A percentile compares a stretch with the other conserved stretches of the same genome.
These are phyloP conservation scores for Talaromyces sp. DNA, from an alignment of 2,329 filamentous ascomycete species.

Conservation along the genomic window DNA sequence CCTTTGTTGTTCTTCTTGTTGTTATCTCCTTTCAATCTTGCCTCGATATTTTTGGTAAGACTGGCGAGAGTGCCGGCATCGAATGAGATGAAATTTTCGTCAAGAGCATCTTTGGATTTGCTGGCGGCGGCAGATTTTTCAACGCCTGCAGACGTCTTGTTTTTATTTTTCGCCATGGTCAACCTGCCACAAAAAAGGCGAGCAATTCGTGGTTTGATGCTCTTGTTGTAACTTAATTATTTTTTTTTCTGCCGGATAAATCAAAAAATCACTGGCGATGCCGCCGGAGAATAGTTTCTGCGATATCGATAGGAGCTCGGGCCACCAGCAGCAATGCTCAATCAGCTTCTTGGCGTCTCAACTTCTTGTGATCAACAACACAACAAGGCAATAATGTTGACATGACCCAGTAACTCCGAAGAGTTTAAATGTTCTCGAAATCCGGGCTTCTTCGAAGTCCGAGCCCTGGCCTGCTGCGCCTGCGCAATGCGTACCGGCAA, in stretches of 20 bases:
- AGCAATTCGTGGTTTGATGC: constrained; percentile 7
- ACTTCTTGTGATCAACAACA: not conserved
- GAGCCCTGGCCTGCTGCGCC: constrained; percentile 20
- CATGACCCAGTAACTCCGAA: not conserved
- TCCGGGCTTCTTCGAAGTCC: constrained; percentile 19
- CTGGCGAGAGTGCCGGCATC: constrained; percentile 36
- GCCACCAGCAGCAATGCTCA: not conserved
- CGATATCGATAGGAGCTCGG: constrained; percentile 12
- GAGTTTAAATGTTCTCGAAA: constrained; percentile 19
- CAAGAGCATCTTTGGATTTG: constrained; percentile 16
- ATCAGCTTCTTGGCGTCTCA: not conserved
- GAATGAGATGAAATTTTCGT: constrained; percentile 26
- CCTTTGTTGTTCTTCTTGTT: constrained; percentile 22
- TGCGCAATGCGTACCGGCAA: constrained; percentile 20
- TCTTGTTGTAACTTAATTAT: constrained; percentile 1
- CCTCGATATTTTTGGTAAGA: constrained; percentile 38
- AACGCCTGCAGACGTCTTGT: constrained; percentile 21
- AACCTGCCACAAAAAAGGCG: constrained; percentile 14
- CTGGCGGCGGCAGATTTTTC: constrained; percentile 16
- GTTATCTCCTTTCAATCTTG: constrained; percentile 29
- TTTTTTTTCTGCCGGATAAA: constrained; percentile 28
- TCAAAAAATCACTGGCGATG: constrained; percentile 16
- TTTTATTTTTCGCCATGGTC: constrained; percentile 36
- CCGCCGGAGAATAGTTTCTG: constrained; percentile 24
- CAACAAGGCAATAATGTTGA: not conserved